A percentile compares a stretch with the other conserved stretches of the same genome.
Conservation (phyloP, 169 alveolate genomes). For the Plasmodium falciparum region DNA sequence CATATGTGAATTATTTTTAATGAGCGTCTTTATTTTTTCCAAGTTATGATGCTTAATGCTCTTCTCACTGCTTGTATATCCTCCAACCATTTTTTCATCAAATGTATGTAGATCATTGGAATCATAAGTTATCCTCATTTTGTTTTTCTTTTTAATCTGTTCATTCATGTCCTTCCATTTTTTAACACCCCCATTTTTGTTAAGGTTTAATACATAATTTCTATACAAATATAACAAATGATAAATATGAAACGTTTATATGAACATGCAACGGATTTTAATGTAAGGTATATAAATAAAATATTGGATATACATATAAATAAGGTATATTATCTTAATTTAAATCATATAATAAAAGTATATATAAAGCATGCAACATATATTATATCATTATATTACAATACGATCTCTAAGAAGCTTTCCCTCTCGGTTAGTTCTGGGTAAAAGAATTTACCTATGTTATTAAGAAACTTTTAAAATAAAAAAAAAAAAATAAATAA, state of each 20-base stretch:
- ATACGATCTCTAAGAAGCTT: conserved; percentile 56
- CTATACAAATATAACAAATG: conserved; percentile 5
- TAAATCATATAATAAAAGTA: too few relatives aligned
- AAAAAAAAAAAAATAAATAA: background rate
- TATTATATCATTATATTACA: conserved; percentile 12
- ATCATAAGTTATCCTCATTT: conserved; percentile 7
- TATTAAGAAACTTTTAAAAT: conserved; percentile 38
- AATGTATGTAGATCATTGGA: conserved; percentile 37
- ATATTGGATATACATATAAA: too few relatives aligned
- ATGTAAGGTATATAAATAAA: too few relatives aligned
- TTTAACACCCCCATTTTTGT: conserved; percentile 24
- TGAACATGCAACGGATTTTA: conserved; percentile 2
- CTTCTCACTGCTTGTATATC: conserved; percentile 71
- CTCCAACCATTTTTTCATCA: conserved; percentile 37
- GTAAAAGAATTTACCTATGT: conserved; percentile 40
- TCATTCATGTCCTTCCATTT: conserved; percentile 12
- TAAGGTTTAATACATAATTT: conserved; percentile 32
- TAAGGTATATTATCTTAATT: too few relatives aligned
- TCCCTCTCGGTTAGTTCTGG: conserved; percentile 55
- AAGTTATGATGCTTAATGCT: conserved; percentile 9
- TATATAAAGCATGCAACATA: too few relatives aligned
- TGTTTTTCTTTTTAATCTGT: conserved; percentile 13
- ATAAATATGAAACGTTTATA: too few relatives aligned
- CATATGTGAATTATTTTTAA: background rate
- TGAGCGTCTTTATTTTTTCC: background rate